Conservation (phyloP, 768 basidiomycete species). For the Cystobasidium tubakii region DNA sequence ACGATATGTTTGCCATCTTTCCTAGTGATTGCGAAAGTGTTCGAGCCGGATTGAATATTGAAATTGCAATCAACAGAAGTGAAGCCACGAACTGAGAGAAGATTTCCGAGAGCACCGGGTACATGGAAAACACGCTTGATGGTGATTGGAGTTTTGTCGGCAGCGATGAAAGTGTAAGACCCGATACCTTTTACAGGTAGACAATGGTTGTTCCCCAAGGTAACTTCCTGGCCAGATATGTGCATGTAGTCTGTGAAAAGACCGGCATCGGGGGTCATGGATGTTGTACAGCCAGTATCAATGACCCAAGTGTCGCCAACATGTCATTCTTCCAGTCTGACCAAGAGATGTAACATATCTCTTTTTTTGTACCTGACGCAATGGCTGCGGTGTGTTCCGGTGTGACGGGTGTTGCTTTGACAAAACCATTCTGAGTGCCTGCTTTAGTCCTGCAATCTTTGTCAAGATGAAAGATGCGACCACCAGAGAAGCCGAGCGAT, state of each 20-base stretch:
- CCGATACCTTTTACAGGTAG: background rate
- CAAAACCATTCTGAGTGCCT: background rate
- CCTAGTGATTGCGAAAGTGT: background rate
- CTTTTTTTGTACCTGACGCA: background rate
- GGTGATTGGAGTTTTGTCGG: background rate
- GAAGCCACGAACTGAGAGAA: too few species aligned
- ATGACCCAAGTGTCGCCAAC: conserved; percentile 6
- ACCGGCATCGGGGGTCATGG: conserved; percentile 4
- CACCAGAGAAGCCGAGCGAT: conserved; percentile 1
- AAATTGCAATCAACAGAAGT: too few species aligned
- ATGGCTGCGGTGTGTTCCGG: background rate
- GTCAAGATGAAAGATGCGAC: conserved; percentile 19
- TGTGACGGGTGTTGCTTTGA: too few species aligned
- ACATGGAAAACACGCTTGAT: conserved; percentile 14
- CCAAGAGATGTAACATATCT: background rate
- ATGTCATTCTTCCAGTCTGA: background rate
- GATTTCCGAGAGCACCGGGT: too few species aligned
- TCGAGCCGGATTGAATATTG: too few species aligned
- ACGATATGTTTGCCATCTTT: background rate
- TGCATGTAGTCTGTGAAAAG: background rate
- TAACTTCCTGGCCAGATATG: background rate
- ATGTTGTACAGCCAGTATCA: conserved; percentile 24
- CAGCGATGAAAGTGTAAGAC: background rate
- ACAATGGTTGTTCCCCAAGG: conserved; percentile 16
- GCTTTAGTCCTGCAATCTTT: conserved; percentile 18